Base-by-base conservation (phyloP, 352 stramenopile species). In the Phytophthora sojae region DNA sequence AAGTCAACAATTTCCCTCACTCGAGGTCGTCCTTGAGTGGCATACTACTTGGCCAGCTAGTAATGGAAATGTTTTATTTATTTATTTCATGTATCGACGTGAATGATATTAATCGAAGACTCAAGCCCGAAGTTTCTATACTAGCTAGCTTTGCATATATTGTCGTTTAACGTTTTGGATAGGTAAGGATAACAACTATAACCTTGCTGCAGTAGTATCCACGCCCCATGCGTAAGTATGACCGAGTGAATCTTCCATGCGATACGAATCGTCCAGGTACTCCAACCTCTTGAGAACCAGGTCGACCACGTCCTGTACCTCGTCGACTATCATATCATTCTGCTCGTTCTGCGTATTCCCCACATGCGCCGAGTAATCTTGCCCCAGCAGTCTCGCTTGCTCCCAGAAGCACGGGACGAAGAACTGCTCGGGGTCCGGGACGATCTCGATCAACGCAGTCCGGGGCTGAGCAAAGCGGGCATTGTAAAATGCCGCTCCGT, bases 401-500 rank as follows among this genome's bases (percentile, higher is more conserved):
- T 74, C 58, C 70, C 70, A 77, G 37, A 77, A 77, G 21, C 70
- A 77, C 30, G 59, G 64, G 1, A 67, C 50, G 25, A 75, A 75
- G 37, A 77, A 77, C 29, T 67, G 64, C 15, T 71, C 19, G 0
- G 64, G 57, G 51, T 71, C 57, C 17, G 65, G 64, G 19, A 77
- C 49, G 25, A 75, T 77, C 52, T 75, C 71, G 54, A 77, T 77
- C 17, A 75, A 7, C 35, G 71, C 56, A 42, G 71, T 77, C 44
- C 55, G 65, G n/a, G 65, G 64, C 23, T 61, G 60, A 54, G 61
- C 64, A 35, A 77, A 77, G 19, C 71, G 60, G 45, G 59, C 35
- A 25, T 77, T 77, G 65, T 77, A 77, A 54, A 75, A 77, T 52
- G 71, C 71, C 6, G 71, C 65, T 6, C 71, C 71, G 25, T 77